Percentiles rank a stretch among this genome's conserved stretches.
Evolutionary conservation across 2,329 filamentous ascomycete genomes (phyloP).

Genomic region (Torrubiella hemipterigena): DNA sequence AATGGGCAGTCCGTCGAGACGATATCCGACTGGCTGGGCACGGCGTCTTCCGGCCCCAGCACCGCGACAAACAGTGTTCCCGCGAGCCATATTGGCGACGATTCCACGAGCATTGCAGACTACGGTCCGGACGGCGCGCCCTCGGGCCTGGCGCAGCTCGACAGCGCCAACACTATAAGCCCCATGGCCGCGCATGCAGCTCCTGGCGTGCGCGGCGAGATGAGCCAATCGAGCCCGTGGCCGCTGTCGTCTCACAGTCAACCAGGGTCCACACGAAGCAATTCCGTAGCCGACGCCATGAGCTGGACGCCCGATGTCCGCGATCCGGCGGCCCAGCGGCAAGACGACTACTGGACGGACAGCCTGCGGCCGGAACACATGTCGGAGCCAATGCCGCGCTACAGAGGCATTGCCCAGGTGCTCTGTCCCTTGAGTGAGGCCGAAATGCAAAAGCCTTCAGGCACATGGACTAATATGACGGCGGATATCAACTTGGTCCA

Average conservation of each 20-base stretch:
- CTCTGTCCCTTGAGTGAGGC: conserved; percentile 32
- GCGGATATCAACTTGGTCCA: conserved; percentile 45
- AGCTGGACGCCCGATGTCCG: conserved; percentile 29
- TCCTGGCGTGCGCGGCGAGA: conserved; percentile 21
- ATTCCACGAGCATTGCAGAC: conserved; percentile 16
- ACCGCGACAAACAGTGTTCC: conserved; percentile 8
- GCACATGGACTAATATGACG: conserved; percentile 51
- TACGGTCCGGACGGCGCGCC: conserved; percentile 14
- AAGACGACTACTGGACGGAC: conserved; percentile 39
- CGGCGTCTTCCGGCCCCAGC: conserved; percentile 13
- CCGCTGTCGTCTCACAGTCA: conserved; percentile 34
- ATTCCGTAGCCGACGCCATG: conserved; percentile 33
- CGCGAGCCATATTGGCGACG: conserved; percentile 5
- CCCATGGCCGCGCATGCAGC: conserved; percentile 17
- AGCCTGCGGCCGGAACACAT: conserved; percentile 21
- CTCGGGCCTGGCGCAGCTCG: conserved; percentile 17
- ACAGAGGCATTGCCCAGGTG: conserved; percentile 33
- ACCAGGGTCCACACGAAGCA: conserved; percentile 30
- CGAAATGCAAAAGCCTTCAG: conserved; percentile 27
- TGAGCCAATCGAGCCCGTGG: conserved; percentile 35
- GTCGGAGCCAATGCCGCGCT: conserved; percentile 19
- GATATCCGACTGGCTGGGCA: conserved; percentile 43
- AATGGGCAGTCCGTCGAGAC: conserved; percentile 40
- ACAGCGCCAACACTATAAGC: conserved; percentile 15
- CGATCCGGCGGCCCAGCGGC: conserved; percentile 25